phyloP scores from a whole-genome alignment of 257 asterid genomes.

The Galeopsis tetrahit region DNA sequence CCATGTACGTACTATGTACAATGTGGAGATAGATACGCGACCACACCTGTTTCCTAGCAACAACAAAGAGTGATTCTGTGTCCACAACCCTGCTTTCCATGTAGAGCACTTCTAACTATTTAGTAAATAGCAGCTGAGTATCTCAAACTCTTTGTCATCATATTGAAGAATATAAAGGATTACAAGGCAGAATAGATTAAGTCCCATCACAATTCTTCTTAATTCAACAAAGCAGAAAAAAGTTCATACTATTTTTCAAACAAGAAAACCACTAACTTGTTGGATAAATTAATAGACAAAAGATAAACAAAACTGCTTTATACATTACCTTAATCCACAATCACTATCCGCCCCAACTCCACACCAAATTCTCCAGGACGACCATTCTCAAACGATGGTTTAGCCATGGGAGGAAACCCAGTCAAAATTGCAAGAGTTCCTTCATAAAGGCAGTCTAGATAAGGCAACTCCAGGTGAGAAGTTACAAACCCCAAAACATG shows the following conservation, averaged over 20 bases:
- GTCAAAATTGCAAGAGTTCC: too few relatives aligned
- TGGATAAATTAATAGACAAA: too few relatives aligned
- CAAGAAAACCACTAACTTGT: too few relatives aligned
- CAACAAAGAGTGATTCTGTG: conserved; percentile 92
- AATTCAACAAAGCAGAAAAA: conserved; percentile 13
- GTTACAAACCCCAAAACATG: too few relatives aligned
- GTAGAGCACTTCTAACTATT: conserved; percentile 36
- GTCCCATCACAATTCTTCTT: conserved; percentile 11
- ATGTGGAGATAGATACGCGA: conserved; percentile 90
- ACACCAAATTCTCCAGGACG: too few relatives aligned
- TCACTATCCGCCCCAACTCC: too few relatives aligned
- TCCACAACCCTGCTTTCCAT: conserved; percentile 97
- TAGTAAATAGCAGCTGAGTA: conserved; percentile 9
- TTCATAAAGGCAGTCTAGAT: too few relatives aligned
- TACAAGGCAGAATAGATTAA: neutral
- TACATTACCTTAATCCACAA: conserved; percentile 83
- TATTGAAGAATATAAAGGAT: conserved; percentile 11
- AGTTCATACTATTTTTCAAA: neutral
- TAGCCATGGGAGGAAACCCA: too few relatives aligned
- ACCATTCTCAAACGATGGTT: too few relatives aligned
- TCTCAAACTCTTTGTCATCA: conserved; percentile 10
- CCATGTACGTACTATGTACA: conserved; percentile 86
- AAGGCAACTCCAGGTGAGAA: too few relatives aligned
- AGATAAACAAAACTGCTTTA: neutral
- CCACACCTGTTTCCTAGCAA: conserved; percentile 93